Evolutionary conservation across 116 monocot species (phyloP), one percentile per base, ranked within the genome.

Genomic region (Posidonia oceanica): DNA sequence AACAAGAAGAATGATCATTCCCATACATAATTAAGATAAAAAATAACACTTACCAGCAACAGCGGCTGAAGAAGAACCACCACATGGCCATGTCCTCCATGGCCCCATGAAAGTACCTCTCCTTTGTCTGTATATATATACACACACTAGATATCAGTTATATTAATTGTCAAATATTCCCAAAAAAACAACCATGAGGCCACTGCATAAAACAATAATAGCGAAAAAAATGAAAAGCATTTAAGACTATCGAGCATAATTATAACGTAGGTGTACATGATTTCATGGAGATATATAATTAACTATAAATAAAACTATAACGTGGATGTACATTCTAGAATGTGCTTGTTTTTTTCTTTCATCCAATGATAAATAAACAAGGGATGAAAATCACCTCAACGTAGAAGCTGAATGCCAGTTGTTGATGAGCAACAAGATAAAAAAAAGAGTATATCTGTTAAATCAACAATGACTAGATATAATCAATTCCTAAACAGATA

Each of bases 371-470:
- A 15, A 38, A 54, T 39, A 5, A 16, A 56, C 36, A 38, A 37
- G 12, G 37, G 54, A 57, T 57, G 56, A 57, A 69, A 56, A 78
- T 83, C 71, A 97, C 97, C 97, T 97, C 97, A 71, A 92, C 92
- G 80, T 97, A 98, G 76, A 81, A 98, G 80, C 98, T 98, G 75
- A 98, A 98, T 54, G 98, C 87, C 61, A 98, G 80, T 98, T 98
- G 84, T 87, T 77, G 71, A 93, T 81, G 63, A 98, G 89, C 67
- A 98, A 74, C 63, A 93, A 63, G 72, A 93, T 93, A 93, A 93
- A 98, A 77, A 98, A 98, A 59, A 93, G 77, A 62, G 98, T 98
- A 65, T 98, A 98, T 72, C 98, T 98, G 85, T 80, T 42, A 36
- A 73, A 14, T 48, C 72, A 12, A 60, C 18, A 61, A 15, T 71